Base-by-base conservation (phyloP, 1,284 basidiomycete genomes). In the Testicularia cyperi region DNA sequence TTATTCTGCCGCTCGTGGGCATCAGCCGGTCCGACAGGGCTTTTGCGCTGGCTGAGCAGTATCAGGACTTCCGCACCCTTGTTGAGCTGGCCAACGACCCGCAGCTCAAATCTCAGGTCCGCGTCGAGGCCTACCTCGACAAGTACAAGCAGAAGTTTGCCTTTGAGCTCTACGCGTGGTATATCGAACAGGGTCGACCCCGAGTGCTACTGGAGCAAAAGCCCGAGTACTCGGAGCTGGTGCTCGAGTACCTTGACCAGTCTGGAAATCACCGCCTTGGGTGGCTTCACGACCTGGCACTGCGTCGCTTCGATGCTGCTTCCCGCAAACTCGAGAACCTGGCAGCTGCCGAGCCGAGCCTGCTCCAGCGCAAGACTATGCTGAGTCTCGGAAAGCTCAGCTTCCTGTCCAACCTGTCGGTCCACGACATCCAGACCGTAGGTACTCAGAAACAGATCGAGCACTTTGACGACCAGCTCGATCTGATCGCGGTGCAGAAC, bases 381-480 rank as follows among this genome's bases (percentile, higher is more conserved):
- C 82, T 94, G 43, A 92, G 90, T 69, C 84, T 98, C 22, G 88
- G 88, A 31, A 97, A 97, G 78, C 82, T 98, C 6, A 81, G 88
- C 0, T 84, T 88, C 47, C 81, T 96, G 7, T 88, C 88, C 6
- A 39, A 44, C 14, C 41, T 65, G 15, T 15, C 30, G 3, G 38
- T 55, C 26, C 34, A 56, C 12, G 63, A 67, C 7, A 33, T 68
- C 6, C 38, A 45, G 14, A 48, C 31, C 15, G 49, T 53, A 10
- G 47, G 45, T 0, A 38, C 52, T 21, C 76, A 78, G 41, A 64
- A 70, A 35, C 47, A 62, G 16, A 68, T 80, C 28, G 77, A 79
- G 42, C 48, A 66, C 2, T 74, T 81, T 36, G 81, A 82, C 58
- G 80, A 82, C 49, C 70, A 77, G 28, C 77, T 82, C 28, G 81